phyloP scores from a whole-genome alignment of 2,329 filamentous ascomycete genomes.

The Zopfia rhizophila region DNA sequence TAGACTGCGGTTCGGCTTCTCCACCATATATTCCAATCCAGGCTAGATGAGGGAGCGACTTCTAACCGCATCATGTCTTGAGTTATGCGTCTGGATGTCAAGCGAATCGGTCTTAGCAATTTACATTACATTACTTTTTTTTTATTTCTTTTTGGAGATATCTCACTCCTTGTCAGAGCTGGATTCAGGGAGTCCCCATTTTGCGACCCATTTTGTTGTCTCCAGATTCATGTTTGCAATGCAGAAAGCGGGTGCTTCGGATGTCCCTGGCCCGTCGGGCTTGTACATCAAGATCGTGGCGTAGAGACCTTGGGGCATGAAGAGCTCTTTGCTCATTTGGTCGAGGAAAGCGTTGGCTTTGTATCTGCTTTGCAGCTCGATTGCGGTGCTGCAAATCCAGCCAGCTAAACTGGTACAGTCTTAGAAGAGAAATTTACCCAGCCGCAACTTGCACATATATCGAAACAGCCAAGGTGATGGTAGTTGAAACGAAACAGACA shows the following conservation, averaged over 20 bases:
- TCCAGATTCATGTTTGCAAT: slow-evolving; percentile 52
- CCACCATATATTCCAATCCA: slow-evolving; percentile 41
- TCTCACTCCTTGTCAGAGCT: slow-evolving; percentile 30
- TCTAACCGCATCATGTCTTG: slow-evolving; percentile 56
- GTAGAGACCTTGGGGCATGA: slow-evolving; percentile 66
- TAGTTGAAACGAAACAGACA: slow-evolving; percentile 14
- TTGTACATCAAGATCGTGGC: slow-evolving; percentile 66
- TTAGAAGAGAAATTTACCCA: slow-evolving; percentile 48
- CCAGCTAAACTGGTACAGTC: slow-evolving; percentile 54
- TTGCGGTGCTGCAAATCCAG: slow-evolving; percentile 56
- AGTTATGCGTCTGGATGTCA: slow-evolving; percentile 32
- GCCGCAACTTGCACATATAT: slow-evolving; percentile 20
- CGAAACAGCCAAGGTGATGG: slow-evolving; percentile 22
- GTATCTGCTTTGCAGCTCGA: slow-evolving; percentile 51
- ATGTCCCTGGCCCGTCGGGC: slow-evolving; percentile 55
- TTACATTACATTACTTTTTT: slow-evolving; percentile 47
- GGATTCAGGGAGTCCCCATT: slow-evolving; percentile 27
- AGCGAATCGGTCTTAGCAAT: slow-evolving; percentile 22
- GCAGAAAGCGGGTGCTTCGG: slow-evolving; percentile 40
- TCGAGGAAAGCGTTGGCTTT: slow-evolving; percentile 66
- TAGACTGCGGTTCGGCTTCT: slow-evolving; percentile 19
- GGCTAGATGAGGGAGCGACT: slow-evolving; percentile 55
- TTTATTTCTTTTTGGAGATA: slow-evolving; percentile 31
- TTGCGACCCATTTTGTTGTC: slow-evolving; percentile 25
- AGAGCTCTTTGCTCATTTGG: slow-evolving; percentile 66